Conservation (phyloP, 495 filamentous ascomycete species). For the Penicillium tannophilum region DNA sequence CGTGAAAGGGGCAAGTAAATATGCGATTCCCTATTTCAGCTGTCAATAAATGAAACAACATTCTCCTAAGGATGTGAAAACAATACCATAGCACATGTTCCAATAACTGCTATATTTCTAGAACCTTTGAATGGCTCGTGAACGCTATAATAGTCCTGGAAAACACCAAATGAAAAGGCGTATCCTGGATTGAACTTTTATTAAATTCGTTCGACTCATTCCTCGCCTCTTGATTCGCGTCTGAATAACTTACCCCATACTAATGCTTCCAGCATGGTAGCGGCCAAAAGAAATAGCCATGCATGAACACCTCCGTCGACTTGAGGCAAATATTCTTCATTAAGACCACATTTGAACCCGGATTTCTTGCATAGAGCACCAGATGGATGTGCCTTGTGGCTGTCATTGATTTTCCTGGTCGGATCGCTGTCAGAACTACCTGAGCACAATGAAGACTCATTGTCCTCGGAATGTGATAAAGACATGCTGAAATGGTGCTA, state of each 20-base stretch:
- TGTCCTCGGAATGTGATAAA: background rate
- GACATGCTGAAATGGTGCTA: background rate
- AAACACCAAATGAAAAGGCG: slow-evolving; percentile 62
- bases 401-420: background rate
- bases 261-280: slow-evolving; percentile 62
- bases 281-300: slow-evolving; percentile 63
- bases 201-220: background rate
- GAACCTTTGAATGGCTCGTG: slow-evolving; percentile 48
- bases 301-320: slow-evolving; percentile 63
- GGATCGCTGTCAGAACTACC: background rate
- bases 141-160: slow-evolving; percentile 57
- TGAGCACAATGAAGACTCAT: background rate
- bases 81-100: slow-evolving; percentile 47
- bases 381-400: background rate
- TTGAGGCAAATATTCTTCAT: slow-evolving; percentile 37
- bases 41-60: background rate
- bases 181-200: slow-evolving; percentile 49
- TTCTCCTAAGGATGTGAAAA: background rate
- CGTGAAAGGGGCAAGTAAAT: slow-evolving; percentile 46
- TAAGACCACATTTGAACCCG: background rate
- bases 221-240: background rate
- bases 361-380: background rate
- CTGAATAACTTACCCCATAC: slow-evolving; percentile 57
- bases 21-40: slow-evolving; percentile 27
- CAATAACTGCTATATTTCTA: slow-evolving; percentile 45